Evolutionary conservation across 2,329 filamentous ascomycete species (phyloP), one percentile per base, ranked within the genome.

Genomic region (Fusarium liriodendri): DNA sequence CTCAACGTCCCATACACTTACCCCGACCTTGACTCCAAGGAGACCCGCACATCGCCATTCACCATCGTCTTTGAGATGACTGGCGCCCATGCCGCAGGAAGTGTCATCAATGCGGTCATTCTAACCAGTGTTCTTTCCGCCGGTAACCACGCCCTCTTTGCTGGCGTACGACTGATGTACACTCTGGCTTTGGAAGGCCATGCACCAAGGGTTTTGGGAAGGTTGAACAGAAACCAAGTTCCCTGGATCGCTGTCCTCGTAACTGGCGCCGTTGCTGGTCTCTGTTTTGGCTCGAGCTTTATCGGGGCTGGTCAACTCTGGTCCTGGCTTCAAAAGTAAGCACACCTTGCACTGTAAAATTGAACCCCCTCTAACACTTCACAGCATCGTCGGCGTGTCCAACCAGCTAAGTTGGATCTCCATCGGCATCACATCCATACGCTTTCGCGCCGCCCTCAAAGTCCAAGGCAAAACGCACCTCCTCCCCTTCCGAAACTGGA

Each of bases 381-480:
- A 3, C 58, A 88, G 86, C 67, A 87, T 93, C 54, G 89, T 93
- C 64, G 90, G 90, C 13, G 91, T 93, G 0, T 92, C 90, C 0
- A 92, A 92, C 79, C 91, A 92, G 80, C 82, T 93, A 6, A 89
- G 89, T 59, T 93, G 91, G 90, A 87, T 89, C 73, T 86, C 89
- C 65, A 93, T 93, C 67, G 88, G 90, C 8, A 84, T 92, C 63
- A 88, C 91, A 1, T 92, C 89, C 0, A 82, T 93, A n/a, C 89
- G 91, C 29, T 93, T 93, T 83, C 89, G 91, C 29, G 81, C 84
- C 5, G 91, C 85, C 5, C 82, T 93, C 63, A 83, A 84, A 55
- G 78, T 82, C 2, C 91, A 93, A 72, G 87, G 87, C n/a, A 87
- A 90, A 58, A 89, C 89, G 9, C 88, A 91, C 67, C 84, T 83